Evolutionary conservation across 495 filamentous ascomycete genomes (phyloP).

Genomic region (Penicillium nucicola): DNA sequence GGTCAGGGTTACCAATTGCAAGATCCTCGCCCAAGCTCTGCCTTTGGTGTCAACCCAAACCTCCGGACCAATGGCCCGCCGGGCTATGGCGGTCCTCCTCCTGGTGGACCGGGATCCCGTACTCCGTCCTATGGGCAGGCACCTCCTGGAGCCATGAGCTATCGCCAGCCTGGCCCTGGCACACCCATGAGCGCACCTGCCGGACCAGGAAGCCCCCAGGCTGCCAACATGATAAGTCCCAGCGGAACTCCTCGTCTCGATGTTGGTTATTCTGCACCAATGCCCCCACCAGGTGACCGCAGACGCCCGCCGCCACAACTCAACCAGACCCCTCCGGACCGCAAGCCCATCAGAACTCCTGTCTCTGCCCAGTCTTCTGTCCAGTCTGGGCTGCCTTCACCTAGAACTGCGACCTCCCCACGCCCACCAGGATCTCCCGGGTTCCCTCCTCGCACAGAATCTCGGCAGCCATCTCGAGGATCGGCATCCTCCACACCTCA

Average conservation of each 20-base stretch:
- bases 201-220: constrained; percentile 29
- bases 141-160: constrained; percentile 28
- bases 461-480: constrained; percentile 29
- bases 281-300: constrained; percentile 37
- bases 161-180: constrained; percentile 36
- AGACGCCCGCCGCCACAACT: constrained; percentile 34
- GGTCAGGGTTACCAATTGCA: constrained; percentile 57
- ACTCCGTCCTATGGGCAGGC: constrained; percentile 35
- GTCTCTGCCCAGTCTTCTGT: constrained; percentile 13
- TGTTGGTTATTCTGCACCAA: constrained; percentile 53
- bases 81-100: constrained; percentile 23
- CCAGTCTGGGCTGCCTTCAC: constrained; percentile 17
- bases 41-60: constrained; percentile 61
- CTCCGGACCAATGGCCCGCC: constrained; percentile 41
- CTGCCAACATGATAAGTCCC: constrained; percentile 20
- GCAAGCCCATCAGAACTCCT: constrained; percentile 33
- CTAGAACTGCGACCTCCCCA: constrained; percentile 28
- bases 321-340: constrained; percentile 32
- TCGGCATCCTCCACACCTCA: constrained; percentile 33
- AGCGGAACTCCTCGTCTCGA: constrained; percentile 42
- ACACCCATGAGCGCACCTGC: constrained; percentile 27
- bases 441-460: constrained; percentile 34
- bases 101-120: constrained; percentile 17
- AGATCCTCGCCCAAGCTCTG: constrained; percentile 58
- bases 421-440: constrained; percentile 30